A percentile compares a stretch with the other conserved stretches of the same genome.
These are phyloP conservation scores for Aquanectria penicillioides DNA, from an alignment of 2,329 filamentous ascomycete genomes.

Conservation along the genomic window DNA sequence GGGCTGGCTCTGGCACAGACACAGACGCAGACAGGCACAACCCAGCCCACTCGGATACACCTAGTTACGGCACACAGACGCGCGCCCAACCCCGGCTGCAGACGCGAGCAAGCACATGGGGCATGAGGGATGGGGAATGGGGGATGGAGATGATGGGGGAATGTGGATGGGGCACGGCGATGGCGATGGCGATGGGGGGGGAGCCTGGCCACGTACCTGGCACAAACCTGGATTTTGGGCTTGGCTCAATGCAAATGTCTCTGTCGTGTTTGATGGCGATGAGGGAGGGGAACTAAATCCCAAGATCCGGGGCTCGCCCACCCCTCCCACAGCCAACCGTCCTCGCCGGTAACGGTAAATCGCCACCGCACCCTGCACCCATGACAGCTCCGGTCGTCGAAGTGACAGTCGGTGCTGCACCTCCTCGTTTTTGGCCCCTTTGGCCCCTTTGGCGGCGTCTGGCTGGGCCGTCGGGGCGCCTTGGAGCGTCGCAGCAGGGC, in stretches of 20 bases:
- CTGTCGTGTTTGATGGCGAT: not conserved
- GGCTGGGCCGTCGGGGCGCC: not conserved
- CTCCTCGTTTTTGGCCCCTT: conserved; percentile 4
- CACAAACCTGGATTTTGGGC: no score
- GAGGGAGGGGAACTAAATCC: not conserved
- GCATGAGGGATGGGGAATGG: no score
- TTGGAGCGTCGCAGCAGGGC: conserved; percentile 3
- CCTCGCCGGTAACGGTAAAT: not conserved
- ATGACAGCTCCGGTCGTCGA: conserved; percentile 2
- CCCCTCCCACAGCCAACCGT: not conserved
- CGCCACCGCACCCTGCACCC: not conserved
- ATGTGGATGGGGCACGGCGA: no score
- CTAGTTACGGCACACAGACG: no score
- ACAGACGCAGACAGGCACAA: not conserved
- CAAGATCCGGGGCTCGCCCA: not conserved
- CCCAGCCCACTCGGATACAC: no score
- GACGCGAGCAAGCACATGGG: no score
- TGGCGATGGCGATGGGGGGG: no score
- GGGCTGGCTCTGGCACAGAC: no score
- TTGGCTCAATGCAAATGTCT: conserved; percentile 7
- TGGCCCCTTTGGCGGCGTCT: not conserved
- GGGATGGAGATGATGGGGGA: no score
- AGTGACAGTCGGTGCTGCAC: conserved; percentile 10
- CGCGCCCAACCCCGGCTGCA: no score
- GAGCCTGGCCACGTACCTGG: no score